Base-by-base conservation (phyloP, 2,329 filamentous ascomycete species). In the Ophiostoma australiae region DNA sequence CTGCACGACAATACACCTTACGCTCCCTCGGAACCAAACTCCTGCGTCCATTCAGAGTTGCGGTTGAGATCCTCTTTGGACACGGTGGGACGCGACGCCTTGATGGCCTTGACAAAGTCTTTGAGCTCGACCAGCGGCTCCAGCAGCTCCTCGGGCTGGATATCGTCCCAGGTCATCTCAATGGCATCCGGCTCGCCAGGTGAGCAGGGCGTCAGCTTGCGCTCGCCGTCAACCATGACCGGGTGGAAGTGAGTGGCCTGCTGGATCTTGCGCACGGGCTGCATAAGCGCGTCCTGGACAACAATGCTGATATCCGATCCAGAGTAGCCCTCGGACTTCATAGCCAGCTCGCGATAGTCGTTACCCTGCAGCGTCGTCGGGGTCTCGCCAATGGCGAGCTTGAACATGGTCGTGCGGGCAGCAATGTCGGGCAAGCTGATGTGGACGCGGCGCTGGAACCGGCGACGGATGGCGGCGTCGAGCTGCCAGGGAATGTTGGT, bases 401-500 rank as follows among this genome's bases (percentile, higher is more conserved):
- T 94, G 81, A 98, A 97, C 94, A 97, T 97, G 74, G 84, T 93
- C 78, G 94, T 94, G 73, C 95, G 88, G 33, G 94, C 95, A 20
- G 92, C 90, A 61, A 90, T 77, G 78, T 99, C 95, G 7, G 95
- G 95, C 65, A 99, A 83, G 74, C 91, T 93, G 80, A 99, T 99
- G 80, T 99, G 95, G 37, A 99, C 94, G 82, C 95, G 87, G 76
- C 95, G 87, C 80, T 99, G 96, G 84, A 99, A 99, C 78, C 95
- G 92, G 80, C 95, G 88, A 76, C 95, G 90, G 76, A 99, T 99
- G 76, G 95, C 95, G 13, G 93, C 91, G 79, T 99, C 95, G 68
- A 99, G 86, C 84, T 99, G 94, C 95, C 95, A 99, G 23, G 95
- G 95, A 73, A 99, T 98, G 79, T 99, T 99, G 71, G 95, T 99